phyloP scores from a whole-genome alignment of 345 rosid genomes.

The Gossypium turneri region DNA sequence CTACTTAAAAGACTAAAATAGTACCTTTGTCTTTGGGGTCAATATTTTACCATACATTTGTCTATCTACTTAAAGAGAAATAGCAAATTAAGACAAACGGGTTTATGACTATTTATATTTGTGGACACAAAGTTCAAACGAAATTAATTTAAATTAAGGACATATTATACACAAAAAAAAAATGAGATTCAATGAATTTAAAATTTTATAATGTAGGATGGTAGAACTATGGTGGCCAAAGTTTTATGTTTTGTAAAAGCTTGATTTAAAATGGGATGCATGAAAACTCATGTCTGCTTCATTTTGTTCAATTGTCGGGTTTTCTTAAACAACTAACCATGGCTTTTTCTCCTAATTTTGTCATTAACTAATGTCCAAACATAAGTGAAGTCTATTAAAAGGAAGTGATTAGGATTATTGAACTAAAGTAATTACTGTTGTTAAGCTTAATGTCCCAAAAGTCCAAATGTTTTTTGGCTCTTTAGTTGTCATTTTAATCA shows the following conservation, averaged over 20 bases:
- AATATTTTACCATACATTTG: not conserved
- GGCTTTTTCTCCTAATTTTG: not conserved
- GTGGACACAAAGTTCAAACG: not conserved
- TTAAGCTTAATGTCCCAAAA: not conserved
- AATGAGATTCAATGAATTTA: too few species aligned
- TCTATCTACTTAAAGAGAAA: not conserved
- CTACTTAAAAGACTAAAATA: slow-evolving; percentile 4
- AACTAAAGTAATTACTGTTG: not conserved
- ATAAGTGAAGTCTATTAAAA: not conserved
- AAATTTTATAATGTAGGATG: too few species aligned
- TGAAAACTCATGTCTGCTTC: not conserved
- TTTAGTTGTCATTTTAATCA: not conserved
- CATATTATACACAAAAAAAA: too few species aligned
- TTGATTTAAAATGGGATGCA: slow-evolving; percentile 5
- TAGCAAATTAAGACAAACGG: not conserved
- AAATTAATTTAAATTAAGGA: too few species aligned
- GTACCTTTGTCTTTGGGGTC: not conserved
- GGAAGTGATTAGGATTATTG: not conserved
- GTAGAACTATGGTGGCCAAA: too few species aligned
- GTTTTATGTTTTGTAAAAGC: not conserved
- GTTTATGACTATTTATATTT: not conserved
- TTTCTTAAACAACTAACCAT: not conserved
- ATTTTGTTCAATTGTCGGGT: not conserved
- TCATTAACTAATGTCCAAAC: not conserved
- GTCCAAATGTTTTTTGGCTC: slow-evolving; percentile 3